phyloP scores from a whole-genome alignment of 2,329 filamentous ascomycete species.

The Fusarium dimerum region DNA sequence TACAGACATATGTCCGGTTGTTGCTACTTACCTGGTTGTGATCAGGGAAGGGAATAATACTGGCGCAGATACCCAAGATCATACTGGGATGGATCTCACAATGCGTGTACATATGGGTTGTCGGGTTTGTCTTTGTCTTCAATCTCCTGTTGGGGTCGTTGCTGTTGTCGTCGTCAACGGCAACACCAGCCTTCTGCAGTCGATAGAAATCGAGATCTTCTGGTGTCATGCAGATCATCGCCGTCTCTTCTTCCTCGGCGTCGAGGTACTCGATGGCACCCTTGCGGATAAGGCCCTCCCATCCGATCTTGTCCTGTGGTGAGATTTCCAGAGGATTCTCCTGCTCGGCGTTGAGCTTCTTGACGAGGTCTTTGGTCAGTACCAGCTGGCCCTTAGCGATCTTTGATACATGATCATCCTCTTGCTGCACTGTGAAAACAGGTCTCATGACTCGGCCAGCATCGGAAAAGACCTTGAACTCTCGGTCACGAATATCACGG shows the following conservation, averaged over 20 bases:
- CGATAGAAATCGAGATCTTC: conserved; percentile 85
- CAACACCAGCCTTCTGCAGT: conserved; percentile 66
- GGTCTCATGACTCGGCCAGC: conserved; percentile 93
- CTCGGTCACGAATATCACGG: conserved; percentile 92
- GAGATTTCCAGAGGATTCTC: conserved; percentile 61
- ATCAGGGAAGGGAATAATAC: conserved; percentile 99
- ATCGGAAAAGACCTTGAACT: conserved; percentile 98
- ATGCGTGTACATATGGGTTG: conserved; percentile 91
- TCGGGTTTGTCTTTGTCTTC: conserved; percentile 83
- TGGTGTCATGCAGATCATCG: conserved; percentile 99
- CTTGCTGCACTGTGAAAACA: conserved; percentile 89
- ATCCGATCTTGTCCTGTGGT: conserved; percentile 70
- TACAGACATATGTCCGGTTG: background rate
- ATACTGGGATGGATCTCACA: conserved; percentile 99
- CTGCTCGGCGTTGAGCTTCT: conserved; percentile 74
- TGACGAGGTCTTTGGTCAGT: conserved; percentile 78
- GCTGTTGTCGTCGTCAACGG: conserved; percentile 60
- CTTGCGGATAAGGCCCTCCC: conserved; percentile 79
- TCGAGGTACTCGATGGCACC: conserved; percentile 96
- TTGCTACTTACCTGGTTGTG: conserved; percentile 75
- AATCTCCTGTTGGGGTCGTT: conserved; percentile 80
- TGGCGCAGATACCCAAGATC: conserved; percentile 97
- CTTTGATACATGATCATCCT: conserved; percentile 68
- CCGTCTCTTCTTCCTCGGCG: conserved; percentile 96
- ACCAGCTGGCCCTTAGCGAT: conserved; percentile 69